Evolutionary conservation across 1,284 basidiomycete species (phyloP), one percentile per base, ranked within the genome.

Genomic region (Ceratobasidium sp.): DNA sequence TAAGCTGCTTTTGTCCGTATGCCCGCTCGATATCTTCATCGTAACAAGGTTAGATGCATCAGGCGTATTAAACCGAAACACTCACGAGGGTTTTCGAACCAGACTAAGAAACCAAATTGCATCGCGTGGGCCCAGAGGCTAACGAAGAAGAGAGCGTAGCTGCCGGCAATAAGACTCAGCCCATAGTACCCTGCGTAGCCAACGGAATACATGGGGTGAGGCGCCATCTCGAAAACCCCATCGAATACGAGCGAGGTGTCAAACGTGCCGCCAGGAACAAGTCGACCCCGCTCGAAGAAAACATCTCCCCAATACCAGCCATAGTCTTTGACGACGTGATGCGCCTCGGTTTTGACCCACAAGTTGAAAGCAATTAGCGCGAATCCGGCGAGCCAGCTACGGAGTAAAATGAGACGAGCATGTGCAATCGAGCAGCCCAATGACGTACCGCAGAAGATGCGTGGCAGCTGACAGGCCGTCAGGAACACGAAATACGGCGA

Each of bases 231-330:
- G 82, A 99, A 99, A 8, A 99, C 97, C 8, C 98, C 98, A 83
- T 99, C 97, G 83, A 99, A 99, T 4, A 99, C 94, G 30, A 99
- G 88, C 69, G 93, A 93, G 68, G 87, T 83, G 81, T 90, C 87
- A 79, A 88, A 75, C 10, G 62, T 62, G 30, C 59, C 71, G 41
- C 59, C 57, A 27, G 73, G 73, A n/a, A 75, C 62, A 33, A 80
- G 77, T 30, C 77, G 77, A 44, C 93, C 93, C 27, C 93, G 91
- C 83, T 94, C 93, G 89, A 98, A 99, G 87, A 99, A 99, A 68
- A 94, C 94, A 83, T 99, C 97, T 23, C 97, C 97, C 97, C 97
- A 99, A 85, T 99, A 99, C 96, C 96, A 95, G 12, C 93, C 94
- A 80, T 93, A 94, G 81, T 94, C 92, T 80, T 98, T 98, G 79